Evolutionary conservation across 2,329 filamentous ascomycete genomes (phyloP).

Genomic region (Lecanosticta acicola): DNA sequence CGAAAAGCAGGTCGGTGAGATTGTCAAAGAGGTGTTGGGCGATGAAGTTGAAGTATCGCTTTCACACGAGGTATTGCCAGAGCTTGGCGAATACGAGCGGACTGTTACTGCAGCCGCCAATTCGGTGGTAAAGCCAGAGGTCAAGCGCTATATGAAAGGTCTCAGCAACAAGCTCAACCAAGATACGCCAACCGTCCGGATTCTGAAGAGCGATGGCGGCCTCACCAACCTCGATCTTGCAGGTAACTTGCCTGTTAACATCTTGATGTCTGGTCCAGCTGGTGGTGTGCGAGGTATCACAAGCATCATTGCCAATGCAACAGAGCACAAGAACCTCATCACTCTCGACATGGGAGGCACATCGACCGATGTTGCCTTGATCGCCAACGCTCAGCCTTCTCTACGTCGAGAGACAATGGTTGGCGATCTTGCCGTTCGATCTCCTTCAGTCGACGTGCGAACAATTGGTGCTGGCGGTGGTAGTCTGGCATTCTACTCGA

Average conservation of each 20-base stretch:
- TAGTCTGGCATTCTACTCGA: slow-evolving; percentile 25
- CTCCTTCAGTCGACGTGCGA: slow-evolving; percentile 23
- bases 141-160: slow-evolving; percentile 24
- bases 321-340: slow-evolving; percentile 25
- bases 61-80: slow-evolving; percentile 23
- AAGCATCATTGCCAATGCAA: slow-evolving; percentile 25
- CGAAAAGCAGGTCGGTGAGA: slow-evolving; percentile 21
- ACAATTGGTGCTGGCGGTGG: slow-evolving; percentile 26
- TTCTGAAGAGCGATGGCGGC: slow-evolving; percentile 26
- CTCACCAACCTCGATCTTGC: slow-evolving; percentile 23
- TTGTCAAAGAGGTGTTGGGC: slow-evolving; percentile 24
- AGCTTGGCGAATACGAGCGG: slow-evolving; percentile 27
- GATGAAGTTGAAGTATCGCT: slow-evolving; percentile 24
- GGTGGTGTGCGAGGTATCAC: slow-evolving; percentile 25
- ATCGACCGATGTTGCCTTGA: slow-evolving; percentile 24
- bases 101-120: slow-evolving; percentile 25
- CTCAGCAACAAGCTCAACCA: slow-evolving; percentile 22
- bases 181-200: slow-evolving; percentile 21
- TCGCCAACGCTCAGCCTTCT: slow-evolving; percentile 22
- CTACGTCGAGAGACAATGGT: slow-evolving; percentile 26
- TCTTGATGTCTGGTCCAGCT: slow-evolving; percentile 27
- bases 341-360: slow-evolving; percentile 27
- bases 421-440: slow-evolving; percentile 24
- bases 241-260: slow-evolving; percentile 24
- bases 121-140: slow-evolving; percentile 26